These are phyloP conservation scores for Mucor velutinosus DNA, from an alignment of 371 early-diverging fungal species.

Conservation along the genomic window DNA sequence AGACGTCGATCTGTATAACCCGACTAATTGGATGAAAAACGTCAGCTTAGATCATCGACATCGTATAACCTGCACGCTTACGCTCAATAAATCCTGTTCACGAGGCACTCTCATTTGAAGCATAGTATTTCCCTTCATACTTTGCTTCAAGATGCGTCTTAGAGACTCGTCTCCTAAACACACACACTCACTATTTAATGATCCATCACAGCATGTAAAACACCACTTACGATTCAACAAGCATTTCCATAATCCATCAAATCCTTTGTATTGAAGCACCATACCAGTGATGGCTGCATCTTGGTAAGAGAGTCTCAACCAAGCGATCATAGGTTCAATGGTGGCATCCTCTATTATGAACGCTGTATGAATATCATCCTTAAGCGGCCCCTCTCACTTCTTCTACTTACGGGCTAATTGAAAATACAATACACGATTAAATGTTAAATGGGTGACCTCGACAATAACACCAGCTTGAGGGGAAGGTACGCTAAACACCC, in stretches of 20 bases:
- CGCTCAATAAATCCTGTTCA: constrained; percentile 35
- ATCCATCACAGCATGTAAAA: not conserved
- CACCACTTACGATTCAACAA: constrained; percentile 33
- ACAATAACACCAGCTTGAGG: constrained; percentile 40
- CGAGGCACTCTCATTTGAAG: constrained; percentile 38
- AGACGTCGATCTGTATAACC: constrained; percentile 27
- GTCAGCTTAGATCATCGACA: not conserved
- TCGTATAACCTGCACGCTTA: constrained; percentile 1
- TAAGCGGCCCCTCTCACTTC: not conserved
- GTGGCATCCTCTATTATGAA: constrained; percentile 47
- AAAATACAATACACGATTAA: constrained; percentile 46
- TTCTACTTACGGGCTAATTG: constrained; percentile 44
- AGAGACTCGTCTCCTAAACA: constrained; percentile 28
- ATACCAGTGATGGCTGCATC: constrained; percentile 52
- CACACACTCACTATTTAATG: not conserved
- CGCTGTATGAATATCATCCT: not conserved
- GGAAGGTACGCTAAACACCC: constrained; percentile 1
- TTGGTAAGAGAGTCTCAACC: constrained; percentile 47
- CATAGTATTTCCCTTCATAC: constrained; percentile 29
- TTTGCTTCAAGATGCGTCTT: constrained; percentile 32
- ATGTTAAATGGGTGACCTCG: constrained; percentile 49
- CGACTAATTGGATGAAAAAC: constrained; percentile 12
- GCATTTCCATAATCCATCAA: constrained; percentile 42
- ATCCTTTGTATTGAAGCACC: constrained; percentile 40
- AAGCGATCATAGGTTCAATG: constrained; percentile 53